Evolutionary conservation across 345 rosid genomes (phyloP).

Genomic region (Acer campestre): DNA sequence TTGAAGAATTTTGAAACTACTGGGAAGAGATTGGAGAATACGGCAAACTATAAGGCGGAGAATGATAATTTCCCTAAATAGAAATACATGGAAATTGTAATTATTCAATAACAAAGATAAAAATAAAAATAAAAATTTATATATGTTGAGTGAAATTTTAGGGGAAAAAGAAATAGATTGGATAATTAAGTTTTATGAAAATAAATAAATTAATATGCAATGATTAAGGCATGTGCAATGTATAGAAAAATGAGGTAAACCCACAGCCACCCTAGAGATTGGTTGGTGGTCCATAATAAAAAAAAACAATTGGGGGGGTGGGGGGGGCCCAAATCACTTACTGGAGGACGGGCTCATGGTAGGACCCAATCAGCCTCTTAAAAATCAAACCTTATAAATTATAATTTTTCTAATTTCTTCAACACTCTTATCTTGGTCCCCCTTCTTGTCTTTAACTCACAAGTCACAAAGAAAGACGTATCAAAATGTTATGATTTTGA

Average conservation of each 20-base stretch:
- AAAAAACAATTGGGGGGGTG: neutral
- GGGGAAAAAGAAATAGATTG: neutral
- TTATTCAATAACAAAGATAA: neutral
- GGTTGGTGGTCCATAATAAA: neutral
- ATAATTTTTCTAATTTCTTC: neutral
- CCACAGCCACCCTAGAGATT: too few species aligned
- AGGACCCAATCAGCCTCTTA: constrained; percentile 3
- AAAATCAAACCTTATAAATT: neutral
- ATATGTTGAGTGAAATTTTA: too few species aligned
- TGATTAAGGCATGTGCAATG: constrained; percentile 17
- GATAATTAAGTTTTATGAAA: neutral
- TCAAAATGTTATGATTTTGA: neutral
- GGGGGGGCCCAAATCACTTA: neutral
- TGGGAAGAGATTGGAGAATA: too few species aligned
- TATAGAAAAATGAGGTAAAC: neutral
- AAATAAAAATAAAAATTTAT: too few species aligned
- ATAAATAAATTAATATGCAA: neutral
- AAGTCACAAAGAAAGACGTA: neutral
- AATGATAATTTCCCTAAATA: too few species aligned
- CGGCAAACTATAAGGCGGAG: too few species aligned
- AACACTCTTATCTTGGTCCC: neutral
- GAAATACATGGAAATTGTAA: neutral
- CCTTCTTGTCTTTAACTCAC: neutral
- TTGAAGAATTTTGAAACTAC: too few species aligned
- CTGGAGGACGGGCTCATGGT: constrained; percentile 9